Evolutionary conservation across 257 asterid genomes (phyloP).

Genomic region (Parsonsia alboflavescens): DNA sequence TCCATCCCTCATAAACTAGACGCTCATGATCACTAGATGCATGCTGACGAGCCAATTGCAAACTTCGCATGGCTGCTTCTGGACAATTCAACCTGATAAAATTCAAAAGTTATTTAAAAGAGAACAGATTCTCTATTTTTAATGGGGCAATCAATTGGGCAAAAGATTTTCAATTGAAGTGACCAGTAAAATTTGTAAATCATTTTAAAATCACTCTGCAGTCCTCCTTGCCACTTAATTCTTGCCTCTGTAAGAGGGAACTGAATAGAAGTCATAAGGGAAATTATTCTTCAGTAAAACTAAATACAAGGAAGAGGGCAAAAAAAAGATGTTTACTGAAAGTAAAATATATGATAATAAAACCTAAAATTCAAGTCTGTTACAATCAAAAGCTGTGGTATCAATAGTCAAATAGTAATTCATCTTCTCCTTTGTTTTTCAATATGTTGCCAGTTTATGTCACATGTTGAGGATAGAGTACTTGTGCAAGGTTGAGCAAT

Average conservation of each 20-base stretch:
- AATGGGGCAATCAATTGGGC: background rate
- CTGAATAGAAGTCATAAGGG: background rate
- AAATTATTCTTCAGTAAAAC: background rate
- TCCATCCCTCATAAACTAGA: conserved; percentile 98
- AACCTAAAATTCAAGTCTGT: background rate
- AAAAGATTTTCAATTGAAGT: background rate
- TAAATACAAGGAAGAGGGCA: background rate
- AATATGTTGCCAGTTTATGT: background rate
- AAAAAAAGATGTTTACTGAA: background rate
- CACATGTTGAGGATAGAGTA: background rate
- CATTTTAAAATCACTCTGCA: background rate
- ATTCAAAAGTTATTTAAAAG: conserved; percentile 11
- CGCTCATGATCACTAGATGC: conserved; percentile 85
- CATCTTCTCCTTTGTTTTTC: background rate
- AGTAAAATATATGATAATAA: background rate
- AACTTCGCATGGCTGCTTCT: conserved; percentile 97
- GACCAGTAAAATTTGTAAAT: no score
- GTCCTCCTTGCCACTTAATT: background rate
- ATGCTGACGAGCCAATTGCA: conserved; percentile 88
- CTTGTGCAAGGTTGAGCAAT: background rate
- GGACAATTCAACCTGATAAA: conserved; percentile 82
- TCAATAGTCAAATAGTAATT: background rate
- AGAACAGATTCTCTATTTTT: conserved; percentile 1
- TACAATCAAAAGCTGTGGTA: background rate
- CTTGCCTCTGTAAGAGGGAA: background rate